phyloP scores from a whole-genome alignment of 306 rosid species.

The Prosopis cineraria region DNA sequence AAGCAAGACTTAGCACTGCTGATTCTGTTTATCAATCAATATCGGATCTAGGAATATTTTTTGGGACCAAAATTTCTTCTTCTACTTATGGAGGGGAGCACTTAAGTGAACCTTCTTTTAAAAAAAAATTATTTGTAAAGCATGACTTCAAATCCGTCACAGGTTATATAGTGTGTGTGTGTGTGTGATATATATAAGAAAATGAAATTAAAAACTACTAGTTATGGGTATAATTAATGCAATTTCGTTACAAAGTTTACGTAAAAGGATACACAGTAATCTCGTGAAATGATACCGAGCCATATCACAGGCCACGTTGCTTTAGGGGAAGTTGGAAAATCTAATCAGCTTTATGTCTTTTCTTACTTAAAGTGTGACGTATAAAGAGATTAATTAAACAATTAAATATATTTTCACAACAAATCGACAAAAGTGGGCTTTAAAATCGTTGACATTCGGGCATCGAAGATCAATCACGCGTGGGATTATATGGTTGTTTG shows the following conservation, averaged over 20 bases:
- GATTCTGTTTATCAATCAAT: too few relatives aligned
- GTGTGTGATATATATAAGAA: too few relatives aligned
- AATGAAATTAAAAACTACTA: too few relatives aligned
- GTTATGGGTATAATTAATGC: neutral
- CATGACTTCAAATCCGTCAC: neutral
- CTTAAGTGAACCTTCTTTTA: too few relatives aligned
- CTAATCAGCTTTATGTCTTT: neutral
- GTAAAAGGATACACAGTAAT: neutral
- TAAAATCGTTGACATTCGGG: too few relatives aligned
- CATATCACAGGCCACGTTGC: neutral
- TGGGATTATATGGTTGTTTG: too few relatives aligned
- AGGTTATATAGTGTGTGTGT: too few relatives aligned
- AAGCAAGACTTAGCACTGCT: too few relatives aligned
- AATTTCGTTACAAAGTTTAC: neutral
- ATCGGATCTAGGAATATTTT: too few relatives aligned
- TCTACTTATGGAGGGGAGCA: too few relatives aligned
- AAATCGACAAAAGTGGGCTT: neutral
- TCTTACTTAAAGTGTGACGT: neutral
- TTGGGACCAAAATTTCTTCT: too few relatives aligned
- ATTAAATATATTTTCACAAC: neutral
- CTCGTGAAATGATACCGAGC: neutral
- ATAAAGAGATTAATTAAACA: neutral
- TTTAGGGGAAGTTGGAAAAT: neutral
- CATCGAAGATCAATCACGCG: too few relatives aligned
- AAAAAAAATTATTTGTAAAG: neutral